These are phyloP conservation scores for Gleditsia sinensis DNA, from an alignment of 306 rosid genomes.

Conservation along the genomic window DNA sequence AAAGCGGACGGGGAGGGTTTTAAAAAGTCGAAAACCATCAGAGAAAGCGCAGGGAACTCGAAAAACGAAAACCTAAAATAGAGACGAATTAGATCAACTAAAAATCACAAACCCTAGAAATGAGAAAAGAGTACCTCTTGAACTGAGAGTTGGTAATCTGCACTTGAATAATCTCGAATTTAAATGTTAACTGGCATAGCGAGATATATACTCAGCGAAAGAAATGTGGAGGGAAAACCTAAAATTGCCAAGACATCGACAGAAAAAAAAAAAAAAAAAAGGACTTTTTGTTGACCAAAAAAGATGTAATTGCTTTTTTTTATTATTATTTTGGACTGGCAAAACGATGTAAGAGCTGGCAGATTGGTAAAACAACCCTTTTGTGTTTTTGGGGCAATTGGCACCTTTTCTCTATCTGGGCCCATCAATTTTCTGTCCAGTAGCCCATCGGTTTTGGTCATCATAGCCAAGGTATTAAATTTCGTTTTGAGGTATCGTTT, in stretches of 20 bases:
- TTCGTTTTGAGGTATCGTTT: too few relatives aligned
- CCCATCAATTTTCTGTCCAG: too few relatives aligned
- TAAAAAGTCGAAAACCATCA: neutral
- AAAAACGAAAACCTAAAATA: neutral
- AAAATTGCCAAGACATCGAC: neutral
- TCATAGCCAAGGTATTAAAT: too few relatives aligned
- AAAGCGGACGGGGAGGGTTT: neutral
- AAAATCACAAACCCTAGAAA: constrained; percentile 10
- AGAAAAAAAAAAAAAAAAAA: neutral
- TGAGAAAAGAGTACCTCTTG: constrained; percentile 24
- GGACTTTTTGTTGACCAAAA: neutral
- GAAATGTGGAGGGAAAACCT: constrained; percentile 51
- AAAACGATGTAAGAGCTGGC: too few relatives aligned
- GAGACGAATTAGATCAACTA: neutral
- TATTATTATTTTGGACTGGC: too few relatives aligned
- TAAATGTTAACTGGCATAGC: neutral
- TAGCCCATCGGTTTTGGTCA: too few relatives aligned
- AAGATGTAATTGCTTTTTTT: too few relatives aligned
- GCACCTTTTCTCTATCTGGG: too few relatives aligned
- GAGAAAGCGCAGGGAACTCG: neutral
- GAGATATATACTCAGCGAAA: neutral
- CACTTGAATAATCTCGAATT: neutral
- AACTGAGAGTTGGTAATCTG: neutral
- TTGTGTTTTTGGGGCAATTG: too few relatives aligned
- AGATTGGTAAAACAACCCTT: too few relatives aligned